Evolutionary conservation across 1,284 basidiomycete species (phyloP).

Genomic region (Puccinia hordei): DNA sequence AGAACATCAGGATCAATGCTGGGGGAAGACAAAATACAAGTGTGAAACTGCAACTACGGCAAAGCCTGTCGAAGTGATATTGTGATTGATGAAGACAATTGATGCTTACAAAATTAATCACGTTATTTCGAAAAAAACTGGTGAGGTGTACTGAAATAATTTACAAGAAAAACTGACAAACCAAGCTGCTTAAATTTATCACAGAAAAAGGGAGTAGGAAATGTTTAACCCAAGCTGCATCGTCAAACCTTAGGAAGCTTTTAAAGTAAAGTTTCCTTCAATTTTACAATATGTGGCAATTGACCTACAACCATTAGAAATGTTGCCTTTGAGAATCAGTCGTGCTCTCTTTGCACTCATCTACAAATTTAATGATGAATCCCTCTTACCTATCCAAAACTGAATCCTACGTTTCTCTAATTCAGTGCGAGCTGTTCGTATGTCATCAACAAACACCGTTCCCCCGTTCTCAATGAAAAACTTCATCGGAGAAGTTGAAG

Average conservation of each 20-base stretch:
- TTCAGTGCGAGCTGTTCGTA: conserved; percentile 27
- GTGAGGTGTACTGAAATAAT: conserved; percentile 5
- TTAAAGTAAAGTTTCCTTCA: conserved; percentile 14
- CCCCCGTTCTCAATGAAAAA: conserved; percentile 28
- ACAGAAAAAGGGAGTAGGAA: background rate
- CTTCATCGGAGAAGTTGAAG: conserved; percentile 22
- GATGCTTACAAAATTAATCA: background rate
- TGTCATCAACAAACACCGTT: conserved; percentile 2
- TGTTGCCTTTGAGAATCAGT: background rate
- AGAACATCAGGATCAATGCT: no score
- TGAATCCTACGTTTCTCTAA: conserved; percentile 32
- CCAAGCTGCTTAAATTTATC: conserved; percentile 14
- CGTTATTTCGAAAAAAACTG: background rate
- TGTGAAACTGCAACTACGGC: no score
- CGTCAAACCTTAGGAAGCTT: background rate
- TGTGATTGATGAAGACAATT: background rate
- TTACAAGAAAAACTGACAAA: conserved; percentile 22
- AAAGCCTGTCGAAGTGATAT: background rate
- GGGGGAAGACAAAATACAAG: no score
- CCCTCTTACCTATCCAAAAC: conserved; percentile 44
- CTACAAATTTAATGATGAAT: background rate
- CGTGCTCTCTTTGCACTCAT: background rate
- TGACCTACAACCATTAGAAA: background rate
- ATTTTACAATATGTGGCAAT: background rate
- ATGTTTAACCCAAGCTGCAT: background rate